Base-by-base conservation (phyloP, 768 basidiomycete genomes). In the Boletus sensibilis region DNA sequence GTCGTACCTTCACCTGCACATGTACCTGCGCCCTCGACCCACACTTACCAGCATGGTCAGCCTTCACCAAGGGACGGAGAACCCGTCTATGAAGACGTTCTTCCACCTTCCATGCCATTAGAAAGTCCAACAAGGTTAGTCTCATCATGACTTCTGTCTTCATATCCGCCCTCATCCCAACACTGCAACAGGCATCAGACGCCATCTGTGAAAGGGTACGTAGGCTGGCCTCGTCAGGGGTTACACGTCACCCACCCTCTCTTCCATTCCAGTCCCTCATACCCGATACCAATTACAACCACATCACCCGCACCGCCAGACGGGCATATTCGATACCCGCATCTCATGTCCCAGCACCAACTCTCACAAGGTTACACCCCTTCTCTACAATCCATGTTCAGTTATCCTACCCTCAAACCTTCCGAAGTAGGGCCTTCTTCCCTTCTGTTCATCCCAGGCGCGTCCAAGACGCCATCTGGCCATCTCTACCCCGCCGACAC, bases 331-430 rank as follows among this genome's bases (percentile, higher is more conserved):
- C 78, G 78, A 34, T 89, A 88, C 63, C 88, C 89, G 1, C 76
- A 82, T 16, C 80, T 92, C 34, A 92, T 92, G 90, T 84, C 86
- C 1, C 81, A 82, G 53, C 91, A 92, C 56, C 90, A 92, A 69
- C 79, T 83, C 53, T 78, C 74, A 49, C 90, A 92, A 64, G 90
- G 90, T 38, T 92, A 92, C 64, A 80, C 79, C 25, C 90, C 90
- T 1, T 90, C 88, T 6, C 69, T 86, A n/a, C 81, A 82, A 52
- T 90, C 88, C 23, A 91, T 90, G 87, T 90, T 90, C 68, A 57
- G 67, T 66, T 70, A 66, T 73, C 65, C 60, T 55, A 65, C 55
- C 67, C 60, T 71, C 70, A 58, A 63, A 68, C 59, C 68, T 49
- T 63, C 71, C 40, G 71, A 75, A 53, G 65, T 70, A 40, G 71